Evolutionary conservation across 768 basidiomycete species (phyloP).

Genomic region (Trametes villosa): DNA sequence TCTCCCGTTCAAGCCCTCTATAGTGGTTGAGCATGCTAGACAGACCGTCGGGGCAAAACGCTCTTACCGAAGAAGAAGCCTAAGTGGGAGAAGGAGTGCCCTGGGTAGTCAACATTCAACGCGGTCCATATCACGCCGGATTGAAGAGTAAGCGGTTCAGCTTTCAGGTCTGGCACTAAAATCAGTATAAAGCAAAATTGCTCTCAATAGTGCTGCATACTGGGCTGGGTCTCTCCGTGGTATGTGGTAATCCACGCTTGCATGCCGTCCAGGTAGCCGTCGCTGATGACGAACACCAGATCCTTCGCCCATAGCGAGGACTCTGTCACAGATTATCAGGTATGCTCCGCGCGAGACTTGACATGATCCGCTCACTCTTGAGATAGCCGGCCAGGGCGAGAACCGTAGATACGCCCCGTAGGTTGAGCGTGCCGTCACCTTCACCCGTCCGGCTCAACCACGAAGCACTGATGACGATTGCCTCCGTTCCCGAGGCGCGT

Average conservation of each 20-base stretch:
- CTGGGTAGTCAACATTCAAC: slow-evolving; percentile 92
- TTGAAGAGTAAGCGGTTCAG: slow-evolving; percentile 61
- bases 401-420: slow-evolving; percentile 86
- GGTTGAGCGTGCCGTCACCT: slow-evolving; percentile 64
- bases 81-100: slow-evolving; percentile 94
- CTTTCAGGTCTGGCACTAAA: slow-evolving; percentile 57
- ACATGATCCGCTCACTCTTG: slow-evolving; percentile 57
- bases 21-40: not conserved
- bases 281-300: slow-evolving; percentile 86
- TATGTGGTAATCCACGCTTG: slow-evolving; percentile 91
- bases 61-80: slow-evolving; percentile 90
- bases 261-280: slow-evolving; percentile 88
- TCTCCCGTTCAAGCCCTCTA: slow-evolving; percentile 95
- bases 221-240: slow-evolving; percentile 68
- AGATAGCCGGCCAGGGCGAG: slow-evolving; percentile 84
- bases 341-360: not conserved
- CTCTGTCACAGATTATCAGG: slow-evolving; percentile 44
- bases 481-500: slow-evolving; percentile 90
- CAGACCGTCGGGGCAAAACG: not conserved
- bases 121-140: slow-evolving; percentile 97
- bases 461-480: slow-evolving; percentile 89
- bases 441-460: slow-evolving; percentile 76
- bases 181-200: not conserved
- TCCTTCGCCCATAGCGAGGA: slow-evolving; percentile 96
- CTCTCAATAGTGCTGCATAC: slow-evolving; percentile 44